These are phyloP conservation scores for Aspergillus taichungensis DNA, from an alignment of 495 filamentous ascomycete species.

Conservation along the genomic window DNA sequence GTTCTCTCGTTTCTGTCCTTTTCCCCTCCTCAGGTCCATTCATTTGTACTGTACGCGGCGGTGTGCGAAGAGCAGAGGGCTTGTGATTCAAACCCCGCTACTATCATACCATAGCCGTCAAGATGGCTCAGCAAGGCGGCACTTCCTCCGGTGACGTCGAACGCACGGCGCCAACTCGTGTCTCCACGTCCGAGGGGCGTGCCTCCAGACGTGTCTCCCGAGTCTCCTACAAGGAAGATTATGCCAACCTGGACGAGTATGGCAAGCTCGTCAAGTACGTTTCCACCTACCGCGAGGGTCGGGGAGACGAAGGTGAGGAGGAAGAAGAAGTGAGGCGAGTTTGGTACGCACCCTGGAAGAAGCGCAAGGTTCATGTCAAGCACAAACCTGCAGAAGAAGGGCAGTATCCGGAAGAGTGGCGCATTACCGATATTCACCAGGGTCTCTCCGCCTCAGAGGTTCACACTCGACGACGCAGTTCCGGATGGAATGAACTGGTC, in stretches of 20 bases:
- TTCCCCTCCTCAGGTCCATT: neutral
- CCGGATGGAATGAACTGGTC: constrained; percentile 64
- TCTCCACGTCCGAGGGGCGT: constrained; percentile 7
- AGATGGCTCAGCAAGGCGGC: constrained; percentile 14
- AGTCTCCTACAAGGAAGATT: constrained; percentile 31
- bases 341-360: constrained; percentile 52
- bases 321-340: constrained; percentile 29
- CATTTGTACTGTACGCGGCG: neutral
- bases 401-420: constrained; percentile 59
- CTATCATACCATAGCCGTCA: constrained; percentile 5
- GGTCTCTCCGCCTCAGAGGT: constrained; percentile 50
- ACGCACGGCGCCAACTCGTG: constrained; percentile 10
- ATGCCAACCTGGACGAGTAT: constrained; percentile 38
- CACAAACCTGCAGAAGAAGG: constrained; percentile 22
- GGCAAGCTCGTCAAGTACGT: constrained; percentile 54
- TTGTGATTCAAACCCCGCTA: constrained; percentile 1
- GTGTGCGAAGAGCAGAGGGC: constrained; percentile 1
- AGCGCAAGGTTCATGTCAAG: constrained; percentile 41
- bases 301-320: constrained; percentile 14
- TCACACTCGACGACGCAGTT: constrained; percentile 46
- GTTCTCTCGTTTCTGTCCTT: neutral
- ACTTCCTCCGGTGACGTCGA: constrained; percentile 9
- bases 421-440: constrained; percentile 56
- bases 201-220: constrained; percentile 30
- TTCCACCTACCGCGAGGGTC: constrained; percentile 50